These are phyloP conservation scores for Lentinus tigrinus DNA, from an alignment of 768 basidiomycete genomes.

Conservation along the genomic window DNA sequence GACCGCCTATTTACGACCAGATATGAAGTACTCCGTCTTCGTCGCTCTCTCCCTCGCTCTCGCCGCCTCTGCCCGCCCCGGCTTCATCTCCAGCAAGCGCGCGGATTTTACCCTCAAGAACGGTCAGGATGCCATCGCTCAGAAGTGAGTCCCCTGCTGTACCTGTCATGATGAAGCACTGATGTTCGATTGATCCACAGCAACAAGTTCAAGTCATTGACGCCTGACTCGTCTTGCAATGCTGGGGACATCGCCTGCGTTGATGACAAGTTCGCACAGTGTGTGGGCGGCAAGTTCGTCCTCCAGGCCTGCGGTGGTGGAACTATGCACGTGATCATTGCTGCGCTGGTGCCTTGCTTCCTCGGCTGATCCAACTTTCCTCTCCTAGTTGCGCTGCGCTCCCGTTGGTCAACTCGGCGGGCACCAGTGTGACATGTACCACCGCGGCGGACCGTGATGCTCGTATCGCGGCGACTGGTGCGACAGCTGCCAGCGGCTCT, in stretches of 20 bases:
- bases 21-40: slow-evolving; percentile 42
- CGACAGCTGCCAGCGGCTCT: slow-evolving; percentile 7
- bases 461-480: slow-evolving; percentile 35
- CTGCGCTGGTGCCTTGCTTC: slow-evolving; percentile 18
- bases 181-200: slow-evolving; percentile 8
- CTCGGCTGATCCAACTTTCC: slow-evolving; percentile 17
- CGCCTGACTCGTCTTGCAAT: slow-evolving; percentile 46
- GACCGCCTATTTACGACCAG: slow-evolving; percentile 17
- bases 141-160: slow-evolving; percentile 21
- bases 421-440: slow-evolving; percentile 53
- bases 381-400: slow-evolving; percentile 54
- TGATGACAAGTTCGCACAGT: slow-evolving; percentile 50
- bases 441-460: slow-evolving; percentile 41
- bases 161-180: not conserved
- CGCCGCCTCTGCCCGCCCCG: slow-evolving; percentile 26
- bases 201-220: slow-evolving; percentile 47
- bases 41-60: slow-evolving; percentile 29
- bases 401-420: slow-evolving; percentile 40
- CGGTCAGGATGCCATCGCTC: slow-evolving; percentile 29
- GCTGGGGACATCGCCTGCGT: slow-evolving; percentile 48
- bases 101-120: slow-evolving; percentile 23
- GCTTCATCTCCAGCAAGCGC: slow-evolving; percentile 12
- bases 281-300: slow-evolving; percentile 45
- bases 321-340: slow-evolving; percentile 15
- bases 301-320: slow-evolving; percentile 25